These are phyloP conservation scores for Xanthoconium separans DNA, from an alignment of 1,284 basidiomycete genomes.

Conservation along the genomic window DNA sequence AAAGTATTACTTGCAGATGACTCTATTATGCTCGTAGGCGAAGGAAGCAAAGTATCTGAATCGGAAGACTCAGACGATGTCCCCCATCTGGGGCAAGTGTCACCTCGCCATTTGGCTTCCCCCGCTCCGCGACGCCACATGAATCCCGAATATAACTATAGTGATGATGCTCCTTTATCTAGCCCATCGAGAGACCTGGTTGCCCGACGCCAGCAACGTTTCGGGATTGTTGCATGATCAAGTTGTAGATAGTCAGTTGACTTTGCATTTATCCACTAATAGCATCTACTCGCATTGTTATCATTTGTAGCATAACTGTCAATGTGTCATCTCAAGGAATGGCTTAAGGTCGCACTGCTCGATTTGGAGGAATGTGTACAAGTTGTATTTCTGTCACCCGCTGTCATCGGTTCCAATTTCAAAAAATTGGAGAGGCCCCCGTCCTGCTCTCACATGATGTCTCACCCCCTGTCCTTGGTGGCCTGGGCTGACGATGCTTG, in stretches of 20 bases:
- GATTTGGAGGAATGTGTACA: too few relatives aligned
- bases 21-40: slow-evolving; percentile 39
- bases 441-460: background rate
- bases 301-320: slow-evolving; percentile 28
- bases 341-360: too few relatives aligned
- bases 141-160: slow-evolving; percentile 33
- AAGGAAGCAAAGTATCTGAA: slow-evolving; percentile 5
- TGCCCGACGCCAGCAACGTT: slow-evolving; percentile 34
- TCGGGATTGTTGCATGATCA: slow-evolving; percentile 12
- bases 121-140: slow-evolving; percentile 47
- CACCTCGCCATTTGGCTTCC: slow-evolving; percentile 63
- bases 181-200: slow-evolving; percentile 45
- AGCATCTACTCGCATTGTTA: slow-evolving; percentile 24
- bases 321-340: background rate
- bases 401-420: too few relatives aligned
- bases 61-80: slow-evolving; percentile 55
- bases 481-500: background rate
- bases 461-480: background rate
- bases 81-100: slow-evolving; percentile 60
- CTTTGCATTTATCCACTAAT: slow-evolving; percentile 10
- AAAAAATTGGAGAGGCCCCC: background rate
- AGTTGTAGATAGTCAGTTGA: slow-evolving; percentile 6
- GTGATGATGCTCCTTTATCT: slow-evolving; percentile 43
- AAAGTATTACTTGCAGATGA: slow-evolving; percentile 37
- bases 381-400: too few relatives aligned